Conservation (phyloP, 2,329 filamentous ascomycete genomes). For the Colletotrichum melonis region DNA sequence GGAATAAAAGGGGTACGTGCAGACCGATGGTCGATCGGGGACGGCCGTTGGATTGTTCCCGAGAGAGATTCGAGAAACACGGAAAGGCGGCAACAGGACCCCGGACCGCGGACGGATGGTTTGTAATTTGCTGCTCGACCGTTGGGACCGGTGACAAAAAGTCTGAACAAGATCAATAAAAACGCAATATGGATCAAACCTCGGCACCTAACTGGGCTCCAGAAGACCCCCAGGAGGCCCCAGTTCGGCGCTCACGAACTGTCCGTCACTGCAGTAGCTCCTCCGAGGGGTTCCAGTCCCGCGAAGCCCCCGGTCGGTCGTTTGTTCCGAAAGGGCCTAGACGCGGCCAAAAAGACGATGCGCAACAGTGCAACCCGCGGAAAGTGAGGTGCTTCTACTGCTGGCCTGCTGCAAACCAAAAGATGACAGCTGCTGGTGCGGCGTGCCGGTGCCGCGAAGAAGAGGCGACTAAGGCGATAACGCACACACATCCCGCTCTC, state of each 20-base stretch:
- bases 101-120: not conserved
- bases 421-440: not conserved
- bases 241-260: not conserved
- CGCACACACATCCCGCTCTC: not conserved
- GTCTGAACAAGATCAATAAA: not conserved
- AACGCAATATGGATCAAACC: not conserved
- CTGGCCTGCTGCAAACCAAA: not conserved
- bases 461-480: not conserved
- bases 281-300: slow-evolving; percentile 8
- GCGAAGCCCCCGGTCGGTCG: slow-evolving; percentile 13
- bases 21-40: not conserved
- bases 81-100: not conserved
- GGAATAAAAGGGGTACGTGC: not conserved
- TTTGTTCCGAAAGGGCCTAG: slow-evolving; percentile 16
- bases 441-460: not conserved
- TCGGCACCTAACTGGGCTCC: not conserved
- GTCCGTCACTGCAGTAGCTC: slow-evolving; percentile 2
- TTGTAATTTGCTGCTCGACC: not conserved
- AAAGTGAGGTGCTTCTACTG: not conserved
- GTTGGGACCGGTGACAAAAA: not conserved
- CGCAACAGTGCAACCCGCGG: not conserved
- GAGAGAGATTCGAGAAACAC: not conserved
- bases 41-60: not conserved
- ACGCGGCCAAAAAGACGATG: not conserved
- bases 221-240: not conserved